Evolutionary conservation across 169 alveolate species (phyloP).

Genomic region (Cyclospora cayetanensis): DNA sequence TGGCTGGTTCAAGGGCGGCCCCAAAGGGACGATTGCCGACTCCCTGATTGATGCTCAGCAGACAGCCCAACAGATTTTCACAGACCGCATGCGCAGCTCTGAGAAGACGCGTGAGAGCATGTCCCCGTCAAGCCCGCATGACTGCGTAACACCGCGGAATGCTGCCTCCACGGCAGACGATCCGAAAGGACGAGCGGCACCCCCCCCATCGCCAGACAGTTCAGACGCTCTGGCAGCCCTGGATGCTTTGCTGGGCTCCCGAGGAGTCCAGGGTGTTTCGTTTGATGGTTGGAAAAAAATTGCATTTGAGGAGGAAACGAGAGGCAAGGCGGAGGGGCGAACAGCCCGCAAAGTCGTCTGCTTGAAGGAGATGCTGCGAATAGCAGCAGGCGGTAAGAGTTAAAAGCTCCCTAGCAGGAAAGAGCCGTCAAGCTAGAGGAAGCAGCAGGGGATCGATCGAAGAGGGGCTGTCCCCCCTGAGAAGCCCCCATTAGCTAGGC

Average conservation of each 20-base stretch:
- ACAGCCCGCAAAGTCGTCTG: constrained; percentile 13
- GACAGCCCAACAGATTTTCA: neutral
- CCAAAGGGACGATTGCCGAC: constrained; percentile 73
- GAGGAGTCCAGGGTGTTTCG: neutral
- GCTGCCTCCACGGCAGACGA: neutral
- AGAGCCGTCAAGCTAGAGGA: no score
- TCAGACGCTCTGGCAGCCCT: neutral
- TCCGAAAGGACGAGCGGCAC: neutral
- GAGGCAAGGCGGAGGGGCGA: neutral
- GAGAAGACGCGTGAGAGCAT: neutral
- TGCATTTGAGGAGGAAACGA: neutral
- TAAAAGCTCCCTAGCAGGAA: no score
- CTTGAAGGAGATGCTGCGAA: constrained; percentile 64
- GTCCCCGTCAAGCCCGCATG: neutral
- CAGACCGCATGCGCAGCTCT: neutral
- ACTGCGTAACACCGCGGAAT: neutral
- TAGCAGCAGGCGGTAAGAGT: neutral
- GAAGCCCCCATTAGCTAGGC: no score
- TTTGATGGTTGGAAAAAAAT: neutral
- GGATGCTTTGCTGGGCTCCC: neutral
- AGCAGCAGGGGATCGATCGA: no score
- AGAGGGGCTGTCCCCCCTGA: no score
- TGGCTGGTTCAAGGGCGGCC: constrained; percentile 77
- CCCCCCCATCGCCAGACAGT: neutral
- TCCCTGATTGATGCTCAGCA: constrained; percentile 68